Conservation (phyloP, 2,329 filamentous ascomycete species). For the Sporothrix pallida region DNA sequence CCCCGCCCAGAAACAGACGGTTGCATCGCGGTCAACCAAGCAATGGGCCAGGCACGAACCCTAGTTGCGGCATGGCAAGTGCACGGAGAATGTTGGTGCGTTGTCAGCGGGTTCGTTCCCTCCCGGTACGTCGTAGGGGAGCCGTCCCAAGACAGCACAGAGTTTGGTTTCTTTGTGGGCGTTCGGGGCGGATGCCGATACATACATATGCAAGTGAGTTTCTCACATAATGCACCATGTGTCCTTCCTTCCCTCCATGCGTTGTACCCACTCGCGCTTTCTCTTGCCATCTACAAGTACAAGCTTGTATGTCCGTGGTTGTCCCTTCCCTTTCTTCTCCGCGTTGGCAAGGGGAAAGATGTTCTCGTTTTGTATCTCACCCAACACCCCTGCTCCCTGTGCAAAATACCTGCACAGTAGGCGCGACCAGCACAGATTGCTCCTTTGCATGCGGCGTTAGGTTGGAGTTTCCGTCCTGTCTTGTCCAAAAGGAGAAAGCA, state of each 20-base stretch:
- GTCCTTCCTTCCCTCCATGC: neutral
- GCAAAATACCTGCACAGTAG: neutral
- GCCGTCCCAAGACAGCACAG: slow-evolving; percentile 13
- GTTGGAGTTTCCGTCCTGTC: slow-evolving; percentile 18
- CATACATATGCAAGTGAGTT: neutral
- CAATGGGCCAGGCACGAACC: slow-evolving; percentile 25
- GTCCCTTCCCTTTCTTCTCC: slow-evolving; percentile 25
- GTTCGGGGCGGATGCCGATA: slow-evolving; percentile 29
- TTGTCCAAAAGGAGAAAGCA: slow-evolving; percentile 16
- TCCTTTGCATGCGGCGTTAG: neutral
- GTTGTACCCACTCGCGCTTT: neutral
- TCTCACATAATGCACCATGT: slow-evolving; percentile 2
- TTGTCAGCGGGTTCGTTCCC: slow-evolving; percentile 24
- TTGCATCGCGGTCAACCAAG: slow-evolving; percentile 16
- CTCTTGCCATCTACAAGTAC: neutral
- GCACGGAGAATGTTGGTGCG: slow-evolving; percentile 12
- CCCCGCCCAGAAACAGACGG: neutral
- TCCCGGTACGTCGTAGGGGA: slow-evolving; percentile 24
- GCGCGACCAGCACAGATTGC: slow-evolving; percentile 5
- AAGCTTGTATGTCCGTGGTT: neutral
- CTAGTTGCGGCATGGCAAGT: slow-evolving; percentile 22
- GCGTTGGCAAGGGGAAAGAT: neutral
- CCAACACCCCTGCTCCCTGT: slow-evolving; percentile 7
- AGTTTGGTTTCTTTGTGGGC: slow-evolving; percentile 30
- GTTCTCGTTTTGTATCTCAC: neutral